These are phyloP conservation scores for Candida incommunis DNA, from an alignment of 805 yeast species.

Conservation along the genomic window DNA sequence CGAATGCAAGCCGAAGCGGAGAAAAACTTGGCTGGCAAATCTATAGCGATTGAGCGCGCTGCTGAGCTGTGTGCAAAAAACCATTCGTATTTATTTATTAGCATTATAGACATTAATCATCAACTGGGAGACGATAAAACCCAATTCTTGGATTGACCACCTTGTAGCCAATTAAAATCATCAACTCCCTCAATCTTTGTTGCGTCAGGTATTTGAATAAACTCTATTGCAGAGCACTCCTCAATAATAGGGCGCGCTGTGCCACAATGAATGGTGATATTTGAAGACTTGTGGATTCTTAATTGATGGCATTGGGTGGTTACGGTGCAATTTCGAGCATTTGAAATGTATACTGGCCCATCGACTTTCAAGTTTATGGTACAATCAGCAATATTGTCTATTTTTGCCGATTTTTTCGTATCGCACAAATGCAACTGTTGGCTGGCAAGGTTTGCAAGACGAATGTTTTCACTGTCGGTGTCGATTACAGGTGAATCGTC, in stretches of 20 bases:
- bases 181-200: constrained; percentile 9
- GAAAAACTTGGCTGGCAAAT: constrained; percentile 1
- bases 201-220: constrained; percentile 8
- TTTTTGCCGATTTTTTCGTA: constrained; percentile 3
- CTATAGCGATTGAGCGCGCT: constrained; percentile 1
- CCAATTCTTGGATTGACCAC: constrained; percentile 11
- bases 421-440: background rate
- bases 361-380: constrained; percentile 9
- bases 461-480: background rate
- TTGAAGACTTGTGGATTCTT: constrained; percentile 14
- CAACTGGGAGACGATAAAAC: background rate
- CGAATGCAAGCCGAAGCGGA: constrained; percentile 3
- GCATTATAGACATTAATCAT: background rate
- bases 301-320: constrained; percentile 16
- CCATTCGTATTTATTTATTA: background rate
- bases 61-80: background rate
- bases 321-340: constrained; percentile 8
- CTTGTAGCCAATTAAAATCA: constrained; percentile 18
- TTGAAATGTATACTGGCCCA: constrained; percentile 13
- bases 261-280: constrained; percentile 10
- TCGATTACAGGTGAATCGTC: background rate
- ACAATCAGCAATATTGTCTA: constrained; percentile 9
- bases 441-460: background rate
- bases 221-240: constrained; percentile 9
- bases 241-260: constrained; percentile 19